phyloP scores from a whole-genome alignment of 192 early-diverging fungal species.

The Entomortierella parvispora region DNA sequence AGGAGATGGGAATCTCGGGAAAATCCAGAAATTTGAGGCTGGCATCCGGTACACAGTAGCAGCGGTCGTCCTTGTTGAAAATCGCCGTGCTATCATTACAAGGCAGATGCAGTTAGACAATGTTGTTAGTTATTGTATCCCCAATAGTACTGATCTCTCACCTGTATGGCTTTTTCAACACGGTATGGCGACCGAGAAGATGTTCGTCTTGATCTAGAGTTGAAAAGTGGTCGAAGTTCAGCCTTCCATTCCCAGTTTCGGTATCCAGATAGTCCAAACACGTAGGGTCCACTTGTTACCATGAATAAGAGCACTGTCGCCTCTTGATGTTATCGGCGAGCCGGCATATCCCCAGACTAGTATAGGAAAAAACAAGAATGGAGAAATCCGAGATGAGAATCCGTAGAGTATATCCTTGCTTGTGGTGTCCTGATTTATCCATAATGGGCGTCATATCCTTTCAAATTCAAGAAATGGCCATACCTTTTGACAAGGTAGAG shows the following conservation, averaged over 20 bases:
- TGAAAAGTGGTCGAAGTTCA: background rate
- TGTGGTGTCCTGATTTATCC: no score
- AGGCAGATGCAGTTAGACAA: no score
- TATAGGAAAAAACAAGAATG: background rate
- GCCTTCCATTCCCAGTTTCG: no score
- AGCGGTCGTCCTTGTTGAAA: conserved; percentile 56
- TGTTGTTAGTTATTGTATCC: no score
- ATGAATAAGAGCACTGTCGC: conserved; percentile 1
- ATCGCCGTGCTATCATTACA: conserved; percentile 53
- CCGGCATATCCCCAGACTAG: conserved; percentile 32
- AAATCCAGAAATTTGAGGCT: conserved; percentile 11
- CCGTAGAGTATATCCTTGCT: no score
- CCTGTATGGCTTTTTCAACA: conserved; percentile 39
- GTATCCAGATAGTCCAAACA: no score
- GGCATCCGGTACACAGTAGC: conserved; percentile 55
- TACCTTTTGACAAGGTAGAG: conserved; percentile 34
- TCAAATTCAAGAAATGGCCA: no score
- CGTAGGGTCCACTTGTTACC: conserved; percentile 1
- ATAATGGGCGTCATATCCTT: no score
- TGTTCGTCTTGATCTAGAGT: conserved; percentile 38
- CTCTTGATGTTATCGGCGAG: conserved; percentile 2
- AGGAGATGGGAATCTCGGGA: conserved; percentile 39
- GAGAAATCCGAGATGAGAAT: no score
- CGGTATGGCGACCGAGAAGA: conserved; percentile 33
- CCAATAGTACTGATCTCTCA: no score